Conservation (phyloP, 352 stramenopile genomes). For the Peronospora tabacina region DNA sequence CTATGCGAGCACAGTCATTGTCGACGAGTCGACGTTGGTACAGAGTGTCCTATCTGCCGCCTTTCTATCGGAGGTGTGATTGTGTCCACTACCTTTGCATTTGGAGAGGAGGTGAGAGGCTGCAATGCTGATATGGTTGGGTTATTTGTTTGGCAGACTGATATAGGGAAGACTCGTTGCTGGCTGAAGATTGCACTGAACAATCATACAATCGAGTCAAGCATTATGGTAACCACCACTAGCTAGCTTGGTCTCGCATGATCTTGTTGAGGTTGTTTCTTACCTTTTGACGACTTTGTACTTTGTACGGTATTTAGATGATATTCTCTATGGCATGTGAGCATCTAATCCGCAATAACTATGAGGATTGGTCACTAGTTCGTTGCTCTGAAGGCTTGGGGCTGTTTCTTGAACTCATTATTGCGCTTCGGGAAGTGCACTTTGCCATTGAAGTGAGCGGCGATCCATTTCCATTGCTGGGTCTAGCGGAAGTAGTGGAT, state of each 20-base stretch:
- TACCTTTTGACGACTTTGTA: conserved; percentile 4
- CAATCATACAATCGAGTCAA: conserved; percentile 71
- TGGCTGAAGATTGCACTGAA: conserved; percentile 81
- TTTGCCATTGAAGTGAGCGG: conserved; percentile 67
- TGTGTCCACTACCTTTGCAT: neutral
- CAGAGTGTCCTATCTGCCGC: conserved; percentile 60
- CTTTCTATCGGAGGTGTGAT: conserved; percentile 45
- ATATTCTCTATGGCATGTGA: conserved; percentile 72
- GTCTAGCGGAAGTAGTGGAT: conserved; percentile 12
- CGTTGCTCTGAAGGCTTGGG: conserved; percentile 62
- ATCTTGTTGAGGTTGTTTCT: neutral
- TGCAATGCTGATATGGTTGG: conserved; percentile 4
- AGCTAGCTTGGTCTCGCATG: neutral
- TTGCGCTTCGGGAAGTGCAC: conserved; percentile 56
- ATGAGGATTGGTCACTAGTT: conserved; percentile 78
- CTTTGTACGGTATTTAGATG: conserved; percentile 37
- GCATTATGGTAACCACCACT: conserved; percentile 44
- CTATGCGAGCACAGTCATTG: conserved; percentile 62
- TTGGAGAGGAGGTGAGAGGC: neutral
- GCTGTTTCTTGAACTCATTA: conserved; percentile 69
- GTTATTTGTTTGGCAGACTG: conserved; percentile 26
- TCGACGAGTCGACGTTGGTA: conserved; percentile 62
- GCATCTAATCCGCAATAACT: conserved; percentile 61
- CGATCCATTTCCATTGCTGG: conserved; percentile 35
- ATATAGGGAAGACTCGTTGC: conserved; percentile 55